Percentiles rank a stretch among this genome's conserved stretches.
These are phyloP conservation scores for Pelargonium fulgidum DNA, from an alignment of 441 rosid genomes.

Conservation along the genomic window DNA sequence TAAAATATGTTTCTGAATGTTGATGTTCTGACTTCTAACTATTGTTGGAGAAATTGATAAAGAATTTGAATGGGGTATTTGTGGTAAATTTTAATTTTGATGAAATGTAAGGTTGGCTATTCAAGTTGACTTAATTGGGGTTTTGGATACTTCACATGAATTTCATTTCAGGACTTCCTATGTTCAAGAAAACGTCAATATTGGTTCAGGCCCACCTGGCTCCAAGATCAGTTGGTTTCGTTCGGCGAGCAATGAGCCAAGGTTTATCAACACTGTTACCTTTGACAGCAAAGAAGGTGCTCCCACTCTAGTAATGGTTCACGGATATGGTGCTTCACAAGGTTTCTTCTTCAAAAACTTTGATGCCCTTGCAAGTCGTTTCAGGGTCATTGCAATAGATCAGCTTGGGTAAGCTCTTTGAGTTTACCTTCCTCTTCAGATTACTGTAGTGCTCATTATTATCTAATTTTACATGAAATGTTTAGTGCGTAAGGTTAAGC, in stretches of 20 bases:
- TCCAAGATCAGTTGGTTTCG: conserved; percentile 89
- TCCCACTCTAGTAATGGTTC: conserved; percentile 94
- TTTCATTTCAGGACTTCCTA: conserved; percentile 64
- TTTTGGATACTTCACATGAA: not conserved
- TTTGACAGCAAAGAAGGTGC: conserved; percentile 71
- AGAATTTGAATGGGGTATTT: not conserved
- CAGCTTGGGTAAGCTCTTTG: conserved; percentile 70
- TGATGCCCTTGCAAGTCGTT: conserved; percentile 72
- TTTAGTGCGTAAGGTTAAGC: not conserved
- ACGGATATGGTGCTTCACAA: conserved; percentile 92
- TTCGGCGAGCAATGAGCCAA: conserved; percentile 67
- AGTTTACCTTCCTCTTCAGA: not conserved
- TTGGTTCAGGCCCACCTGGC: conserved; percentile 94
- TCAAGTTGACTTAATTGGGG: not conserved
- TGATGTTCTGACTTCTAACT: not conserved
- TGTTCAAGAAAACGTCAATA: conserved; percentile 74
- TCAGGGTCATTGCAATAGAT: conserved; percentile 84
- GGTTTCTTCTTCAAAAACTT: conserved; percentile 93
- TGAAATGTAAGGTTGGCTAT: not conserved
- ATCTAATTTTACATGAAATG: not conserved
- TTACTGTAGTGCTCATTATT: no score
- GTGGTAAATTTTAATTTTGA: not conserved
- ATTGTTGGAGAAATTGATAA: not conserved
- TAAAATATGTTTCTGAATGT: no score
- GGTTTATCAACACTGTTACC: conserved; percentile 73